These are phyloP conservation scores for Bryum argenteum DNA, from an alignment of 225 moss, liverwort and hornwort genomes.

Conservation along the genomic window DNA sequence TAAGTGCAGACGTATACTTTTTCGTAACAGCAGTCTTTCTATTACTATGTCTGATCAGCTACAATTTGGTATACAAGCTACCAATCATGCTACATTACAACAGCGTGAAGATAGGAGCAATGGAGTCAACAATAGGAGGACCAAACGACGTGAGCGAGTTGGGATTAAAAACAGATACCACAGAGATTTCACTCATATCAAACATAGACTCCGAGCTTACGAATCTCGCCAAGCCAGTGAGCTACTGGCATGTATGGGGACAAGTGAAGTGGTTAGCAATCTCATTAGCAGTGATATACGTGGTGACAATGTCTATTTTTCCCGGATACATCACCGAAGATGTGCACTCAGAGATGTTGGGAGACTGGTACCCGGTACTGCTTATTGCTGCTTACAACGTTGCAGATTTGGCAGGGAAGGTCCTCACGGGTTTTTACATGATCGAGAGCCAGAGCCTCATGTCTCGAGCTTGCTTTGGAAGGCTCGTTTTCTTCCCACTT, in stretches of 20 bases:
- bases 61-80: slow-evolving; percentile 69
- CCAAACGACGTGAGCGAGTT: slow-evolving; percentile 40
- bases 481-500: slow-evolving; percentile 73
- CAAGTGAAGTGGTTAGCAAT: slow-evolving; percentile 70
- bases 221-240: slow-evolving; percentile 48
- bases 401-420: slow-evolving; percentile 73
- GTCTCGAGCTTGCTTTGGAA: slow-evolving; percentile 53
- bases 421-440: slow-evolving; percentile 52
- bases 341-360: slow-evolving; percentile 64
- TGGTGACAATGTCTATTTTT: slow-evolving; percentile 77
- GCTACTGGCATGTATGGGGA: slow-evolving; percentile 49
- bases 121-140: slow-evolving; percentile 27
- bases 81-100: slow-evolving; percentile 78
- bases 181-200: slow-evolving; percentile 41
- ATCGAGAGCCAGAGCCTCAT: slow-evolving; percentile 47
- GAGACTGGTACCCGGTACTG: slow-evolving; percentile 84
- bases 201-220: slow-evolving; percentile 42
- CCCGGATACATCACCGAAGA: slow-evolving; percentile 86
- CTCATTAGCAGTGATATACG: slow-evolving; percentile 48
- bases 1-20: slow-evolving; percentile 77
- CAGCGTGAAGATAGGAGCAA: slow-evolving; percentile 54
- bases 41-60: slow-evolving; percentile 59
- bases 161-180: slow-evolving; percentile 48
- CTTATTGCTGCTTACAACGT: slow-evolving; percentile 66
- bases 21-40: slow-evolving; percentile 60